These are phyloP conservation scores for Penicillium brevicompactum DNA, from an alignment of 2,329 filamentous ascomycete genomes.

Conservation along the genomic window DNA sequence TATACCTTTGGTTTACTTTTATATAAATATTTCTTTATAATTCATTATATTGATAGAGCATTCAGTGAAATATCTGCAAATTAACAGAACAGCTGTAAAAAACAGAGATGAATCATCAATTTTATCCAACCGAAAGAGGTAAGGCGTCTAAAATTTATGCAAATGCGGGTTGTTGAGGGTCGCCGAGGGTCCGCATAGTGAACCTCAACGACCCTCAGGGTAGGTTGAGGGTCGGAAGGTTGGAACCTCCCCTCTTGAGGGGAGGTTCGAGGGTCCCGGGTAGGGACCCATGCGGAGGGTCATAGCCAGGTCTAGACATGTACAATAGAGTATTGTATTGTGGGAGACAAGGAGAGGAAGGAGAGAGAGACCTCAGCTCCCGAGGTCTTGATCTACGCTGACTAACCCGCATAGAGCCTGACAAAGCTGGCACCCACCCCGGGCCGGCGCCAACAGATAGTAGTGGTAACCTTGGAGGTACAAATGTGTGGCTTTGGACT, in stretches of 20 bases:
- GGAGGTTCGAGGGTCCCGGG: neutral
- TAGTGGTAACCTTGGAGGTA: too few species aligned
- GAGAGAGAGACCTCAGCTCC: too few species aligned
- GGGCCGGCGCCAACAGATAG: too few species aligned
- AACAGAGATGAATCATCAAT: conserved; percentile 2
- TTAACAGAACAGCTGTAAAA: conserved; percentile 1
- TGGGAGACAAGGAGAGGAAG: too few species aligned
- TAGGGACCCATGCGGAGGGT: conserved; percentile 1
- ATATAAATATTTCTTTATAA: neutral
- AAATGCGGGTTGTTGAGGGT: neutral
- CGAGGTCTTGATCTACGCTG: too few species aligned
- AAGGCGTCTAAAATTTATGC: neutral
- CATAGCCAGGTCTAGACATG: neutral
- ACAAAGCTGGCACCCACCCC: too few species aligned
- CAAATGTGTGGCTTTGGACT: too few species aligned
- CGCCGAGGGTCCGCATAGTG: neutral
- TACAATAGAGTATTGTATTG: too few species aligned
- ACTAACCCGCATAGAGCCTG: too few species aligned
- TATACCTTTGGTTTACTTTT: neutral
- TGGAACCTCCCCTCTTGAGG: conserved; percentile 1
- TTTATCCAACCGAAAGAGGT: conserved; percentile 2
- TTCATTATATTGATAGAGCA: neutral
- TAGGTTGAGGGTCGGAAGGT: neutral
- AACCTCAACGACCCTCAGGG: conserved; percentile 1
- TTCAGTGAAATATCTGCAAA: neutral